Base-by-base conservation (phyloP, 225 moss, liverwort and hornwort species). In the Physcomitrellopsis africana region DNA sequence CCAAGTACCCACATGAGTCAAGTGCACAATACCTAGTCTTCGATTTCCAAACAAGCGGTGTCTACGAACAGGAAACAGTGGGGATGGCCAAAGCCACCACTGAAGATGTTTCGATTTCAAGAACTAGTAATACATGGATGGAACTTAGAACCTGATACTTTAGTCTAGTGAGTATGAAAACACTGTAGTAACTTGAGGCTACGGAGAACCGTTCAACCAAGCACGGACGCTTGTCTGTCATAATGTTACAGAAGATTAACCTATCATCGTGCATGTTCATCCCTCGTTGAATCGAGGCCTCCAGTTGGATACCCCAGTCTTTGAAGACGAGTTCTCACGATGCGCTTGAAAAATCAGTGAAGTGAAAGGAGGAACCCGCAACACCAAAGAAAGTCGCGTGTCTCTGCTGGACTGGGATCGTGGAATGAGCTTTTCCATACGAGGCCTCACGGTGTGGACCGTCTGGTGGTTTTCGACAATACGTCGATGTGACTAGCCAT, bases 191-290 rank as follows among this genome's bases (percentile, higher is more conserved):
- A 55, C 48, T 62, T 42, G 47, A 58, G 41, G 62, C 24, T 42
- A 43, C 67, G 41, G 74, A 72, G 48, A 67, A 52, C 20, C n/a
- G 51, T 51, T 61, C 5, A 37, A 15, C 68, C 76, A 67, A 45
- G 32, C 63, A 80, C 62, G 67, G 58, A 44, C 61, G 51, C 72
- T 48, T 22, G 32, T 49, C 63, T 29, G 16, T 45, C 27, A 9
- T 37, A 62, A 83, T 75, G 72, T 68, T 83, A 83, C 83, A 83
- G 51, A 18, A 51, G 67, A 68, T 68, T 70, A 4, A 63, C 79
- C 79, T 68, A 17, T 63, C 72, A 71, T 72, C 72, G 68, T 68
- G 79, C 76, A 37, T 37, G 7, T 7, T 37, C 7, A 4, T 37
- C 32, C 32, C 7, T 37, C 32, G 32, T 37, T 4, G 32, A 69